Base-by-base conservation (phyloP, 2,329 filamentous ascomycete species). In the Triangularia setosa region DNA sequence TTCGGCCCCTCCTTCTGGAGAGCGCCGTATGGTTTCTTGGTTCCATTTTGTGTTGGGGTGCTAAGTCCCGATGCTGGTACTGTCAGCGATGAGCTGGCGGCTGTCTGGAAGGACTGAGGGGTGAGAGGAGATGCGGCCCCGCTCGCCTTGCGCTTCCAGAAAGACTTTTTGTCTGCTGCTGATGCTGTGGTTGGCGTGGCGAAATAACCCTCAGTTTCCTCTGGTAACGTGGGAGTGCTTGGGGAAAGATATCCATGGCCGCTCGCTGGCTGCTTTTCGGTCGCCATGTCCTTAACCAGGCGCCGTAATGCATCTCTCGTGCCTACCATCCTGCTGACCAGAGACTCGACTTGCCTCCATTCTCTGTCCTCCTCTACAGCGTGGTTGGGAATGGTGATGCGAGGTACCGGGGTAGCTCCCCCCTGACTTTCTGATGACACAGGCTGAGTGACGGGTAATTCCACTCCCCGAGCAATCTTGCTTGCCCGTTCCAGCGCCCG, bases 71-170 rank as follows among this genome's bases (percentile, higher is more conserved):
- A 78, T 8, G 78, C 73, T 0, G 83, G 77, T 2, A 81, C 78
- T 12, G 80, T 78, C 28, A 81, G 69, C 2, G 78, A 75, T 0
- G 80, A 76, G 1, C 77, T 72, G 1, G 76, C 69, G 0, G 77
- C 65, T 33, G 79, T 74, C 7, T 81, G 78, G 21, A 79, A 67
- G 9, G 76, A 73, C 27, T 77, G 74, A 2, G 81, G 76, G 4
- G 78, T 75, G 28, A 80, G 72, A 2, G 79, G 75, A 21, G 81
- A 75, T 1, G 80, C 57, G 9, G 67, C 57, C n/a, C 58, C 79
- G 71, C 88, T 93, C 0, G 89, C 81, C 77, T 96, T 97, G 57
- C 94, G 87, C 76, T 93, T 96, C 95, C 95, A 99, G 73, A 99
- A 98, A 0, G 92, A 82, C 65, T 87, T 85, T 74, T 83, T 92